Percentiles rank a stretch among this genome's conserved stretches.
phyloP scores from a whole-genome alignment of 2,329 filamentous ascomycete species.

The Xylaria arbuscula region DNA sequence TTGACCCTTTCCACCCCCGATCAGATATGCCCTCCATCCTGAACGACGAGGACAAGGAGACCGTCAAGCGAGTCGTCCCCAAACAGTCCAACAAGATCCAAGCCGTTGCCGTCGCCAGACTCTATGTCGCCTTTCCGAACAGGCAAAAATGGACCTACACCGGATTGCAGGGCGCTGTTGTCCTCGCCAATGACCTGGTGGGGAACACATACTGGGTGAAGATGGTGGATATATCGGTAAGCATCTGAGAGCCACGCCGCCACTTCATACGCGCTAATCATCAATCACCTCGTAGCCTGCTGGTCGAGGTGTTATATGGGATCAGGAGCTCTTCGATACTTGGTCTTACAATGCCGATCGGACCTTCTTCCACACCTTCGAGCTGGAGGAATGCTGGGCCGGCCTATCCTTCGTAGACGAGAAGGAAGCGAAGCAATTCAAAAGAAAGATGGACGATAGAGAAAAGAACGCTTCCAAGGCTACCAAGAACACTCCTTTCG shows the following conservation, averaged over 20 bases:
- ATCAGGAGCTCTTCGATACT: conserved; percentile 96
- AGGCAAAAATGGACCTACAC: conserved; percentile 91
- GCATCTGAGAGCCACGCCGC: conserved; percentile 50
- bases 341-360: conserved; percentile 97
- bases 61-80: conserved; percentile 91
- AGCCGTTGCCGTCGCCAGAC: conserved; percentile 89
- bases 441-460: conserved; percentile 96
- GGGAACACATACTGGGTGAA: conserved; percentile 98
- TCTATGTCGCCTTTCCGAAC: conserved; percentile 93
- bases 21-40: conserved; percentile 75
- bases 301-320: conserved; percentile 90
- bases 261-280: conserved; percentile 22
- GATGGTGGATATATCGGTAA: conserved; percentile 93
- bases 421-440: conserved; percentile 96
- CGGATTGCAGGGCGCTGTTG: conserved; percentile 88
- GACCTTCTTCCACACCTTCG: conserved; percentile 97
- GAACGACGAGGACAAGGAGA: conserved; percentile 94
- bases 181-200: conserved; percentile 92
- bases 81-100: conserved; percentile 98
- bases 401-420: conserved; percentile 94
- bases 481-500: conserved; percentile 82
- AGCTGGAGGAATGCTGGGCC: conserved; percentile 90
- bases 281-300: conserved; percentile 65
- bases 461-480: conserved; percentile 95
- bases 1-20: conserved; percentile 23